phyloP scores from a whole-genome alignment of 2,329 filamentous ascomycete genomes.

The Lizonia empirigonia region DNA sequence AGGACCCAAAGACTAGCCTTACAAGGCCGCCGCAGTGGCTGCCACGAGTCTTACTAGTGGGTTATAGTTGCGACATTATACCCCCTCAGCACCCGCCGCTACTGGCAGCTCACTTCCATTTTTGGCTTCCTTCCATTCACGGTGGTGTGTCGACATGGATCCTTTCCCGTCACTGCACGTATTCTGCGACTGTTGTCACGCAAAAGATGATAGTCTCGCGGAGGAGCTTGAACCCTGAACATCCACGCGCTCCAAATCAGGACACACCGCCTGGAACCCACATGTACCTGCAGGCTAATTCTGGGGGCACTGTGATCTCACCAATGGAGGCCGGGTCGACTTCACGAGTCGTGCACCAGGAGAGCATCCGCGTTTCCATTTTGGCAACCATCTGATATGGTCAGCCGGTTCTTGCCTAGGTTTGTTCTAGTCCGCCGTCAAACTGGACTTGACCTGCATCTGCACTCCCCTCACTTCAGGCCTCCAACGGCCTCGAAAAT shows the following conservation, averaged over 20 bases:
- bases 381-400: constrained; percentile 1
- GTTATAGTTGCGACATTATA: constrained; percentile 29
- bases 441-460: constrained; percentile 5
- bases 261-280: constrained; percentile 24
- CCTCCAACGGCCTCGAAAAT: constrained; percentile 1
- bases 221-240: constrained; percentile 14
- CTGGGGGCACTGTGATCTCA: constrained; percentile 12
- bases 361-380: constrained; percentile 7
- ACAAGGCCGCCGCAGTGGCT: constrained; percentile 15
- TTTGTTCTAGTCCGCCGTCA: constrained; percentile 2
- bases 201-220: constrained; percentile 22
- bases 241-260: constrained; percentile 22
- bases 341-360: constrained; percentile 11
- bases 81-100: constrained; percentile 20
- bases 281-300: constrained; percentile 16
- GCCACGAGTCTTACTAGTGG: constrained; percentile 16
- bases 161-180: constrained; percentile 17
- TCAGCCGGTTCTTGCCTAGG: constrained; percentile 10
- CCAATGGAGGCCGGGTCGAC: constrained; percentile 14
- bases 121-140: constrained; percentile 17
- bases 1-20: constrained; percentile 18
- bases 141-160: constrained; percentile 16
- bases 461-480: constrained; percentile 6
- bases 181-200: constrained; percentile 32
- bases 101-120: constrained; percentile 9